Evolutionary conservation across 2,329 filamentous ascomycete genomes (phyloP).

Genomic region (Aspergillus sergii): DNA sequence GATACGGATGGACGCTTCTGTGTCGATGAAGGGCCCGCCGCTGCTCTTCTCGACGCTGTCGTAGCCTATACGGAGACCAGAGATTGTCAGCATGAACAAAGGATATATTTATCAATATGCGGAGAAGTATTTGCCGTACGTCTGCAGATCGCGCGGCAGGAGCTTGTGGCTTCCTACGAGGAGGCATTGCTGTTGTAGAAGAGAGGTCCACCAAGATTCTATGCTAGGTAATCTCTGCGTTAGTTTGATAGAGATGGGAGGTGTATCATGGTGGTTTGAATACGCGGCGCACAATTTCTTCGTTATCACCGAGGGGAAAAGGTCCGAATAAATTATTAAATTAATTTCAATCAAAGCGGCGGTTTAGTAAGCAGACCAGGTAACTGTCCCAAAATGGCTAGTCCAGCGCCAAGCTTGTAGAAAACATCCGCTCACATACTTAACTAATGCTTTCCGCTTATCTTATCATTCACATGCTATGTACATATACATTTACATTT

Average conservation of each 20-base stretch:
- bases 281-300: constrained; percentile 24
- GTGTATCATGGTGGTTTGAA: constrained; percentile 15
- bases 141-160: constrained; percentile 32
- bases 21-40: constrained; percentile 26
- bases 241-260: constrained; percentile 1
- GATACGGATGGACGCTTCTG: constrained; percentile 33
- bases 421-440: too few species aligned
- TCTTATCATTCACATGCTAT: background rate
- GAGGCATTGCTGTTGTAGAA: constrained; percentile 33
- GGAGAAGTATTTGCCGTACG: constrained; percentile 36
- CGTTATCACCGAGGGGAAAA: constrained; percentile 27
- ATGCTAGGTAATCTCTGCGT: background rate
- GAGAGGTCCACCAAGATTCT: constrained; percentile 1
- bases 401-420: background rate
- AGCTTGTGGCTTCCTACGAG: constrained; percentile 39
- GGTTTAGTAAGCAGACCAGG: background rate
- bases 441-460: background rate
- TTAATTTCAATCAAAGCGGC: constrained; percentile 9
- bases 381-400: background rate
- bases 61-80: constrained; percentile 14
- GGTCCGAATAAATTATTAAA: constrained; percentile 21
- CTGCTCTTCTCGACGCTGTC: constrained; percentile 15
- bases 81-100: constrained; percentile 16
- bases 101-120: constrained; percentile 9
- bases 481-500: background rate